Base-by-base conservation (phyloP, 805 yeast species). In the Metschnikowia reukaufii region DNA sequence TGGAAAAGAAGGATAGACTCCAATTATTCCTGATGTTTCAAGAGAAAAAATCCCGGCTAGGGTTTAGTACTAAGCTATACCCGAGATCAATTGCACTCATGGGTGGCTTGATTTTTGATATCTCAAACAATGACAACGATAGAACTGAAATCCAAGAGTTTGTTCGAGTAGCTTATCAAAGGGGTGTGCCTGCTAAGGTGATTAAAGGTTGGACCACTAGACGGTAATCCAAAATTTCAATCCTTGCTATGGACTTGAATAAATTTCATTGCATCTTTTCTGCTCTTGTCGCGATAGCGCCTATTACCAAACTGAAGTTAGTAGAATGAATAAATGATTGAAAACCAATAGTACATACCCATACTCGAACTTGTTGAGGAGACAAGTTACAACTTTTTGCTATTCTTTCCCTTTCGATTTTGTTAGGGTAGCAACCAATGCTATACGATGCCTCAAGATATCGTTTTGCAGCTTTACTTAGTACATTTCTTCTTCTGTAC, bases 281-380 rank as follows among this genome's bases (percentile, higher is more conserved):
- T 31, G 20, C 29, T 45, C 42, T 60, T 63, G 2, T 58, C 52
- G 16, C 65, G 52, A 60, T 59, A 61, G 45, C 70, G 52, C 42
- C 60, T 61, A 37, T 65, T 66, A 1, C 66, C 63, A 39, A 66
- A 65, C 66, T 60, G 40, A 9, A 17, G 52, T 49, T 49, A 47
- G 58, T 54, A 36, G 9, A 7, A 18, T n/a, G 19, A n/a, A 9
- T 18, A 25, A n/a, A 16, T 23, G 18, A n/a, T 21, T 15, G 8
- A 21, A 25, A 18, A 4, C 18, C n/a, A 33, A 13, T 5, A 15
- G 27, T 45, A 61, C 66, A 32, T 57, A 63, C 67, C 72, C 72
- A 66, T 2, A 64, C 66, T 7, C 70, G 53, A 2, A 67, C 67
- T 49, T 66, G 70, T 4, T 58, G 43, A 1, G 61, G 57, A 1